These are phyloP conservation scores for Apiotrichum laibachii DNA, from an alignment of 1,284 basidiomycete genomes.

Conservation along the genomic window DNA sequence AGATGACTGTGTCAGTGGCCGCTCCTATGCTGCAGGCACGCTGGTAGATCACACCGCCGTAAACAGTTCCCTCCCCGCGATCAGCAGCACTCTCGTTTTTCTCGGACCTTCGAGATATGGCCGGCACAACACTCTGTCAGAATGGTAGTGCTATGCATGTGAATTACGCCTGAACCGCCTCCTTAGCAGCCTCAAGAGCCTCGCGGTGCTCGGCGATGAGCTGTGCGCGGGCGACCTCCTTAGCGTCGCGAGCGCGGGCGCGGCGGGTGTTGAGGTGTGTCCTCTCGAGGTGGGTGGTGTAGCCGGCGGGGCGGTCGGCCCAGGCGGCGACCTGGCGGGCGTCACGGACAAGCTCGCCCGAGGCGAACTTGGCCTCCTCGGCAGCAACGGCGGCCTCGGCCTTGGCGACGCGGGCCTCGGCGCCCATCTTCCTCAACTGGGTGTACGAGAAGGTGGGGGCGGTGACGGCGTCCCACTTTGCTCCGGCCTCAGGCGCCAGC, in stretches of 20 bases:
- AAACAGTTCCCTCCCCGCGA: no score
- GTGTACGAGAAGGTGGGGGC: not conserved
- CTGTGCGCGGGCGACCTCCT: slow-evolving; percentile 26
- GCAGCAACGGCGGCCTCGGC: slow-evolving; percentile 3
- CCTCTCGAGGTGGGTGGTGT: slow-evolving; percentile 36
- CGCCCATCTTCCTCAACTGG: slow-evolving; percentile 2
- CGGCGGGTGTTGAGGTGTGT: slow-evolving; percentile 37
- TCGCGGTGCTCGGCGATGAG: slow-evolving; percentile 8
- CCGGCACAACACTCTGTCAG: not conserved
- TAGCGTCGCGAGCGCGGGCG: slow-evolving; percentile 22
- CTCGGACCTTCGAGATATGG: no score
- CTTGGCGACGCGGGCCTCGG: not conserved
- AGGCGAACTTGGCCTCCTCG: slow-evolving; percentile 1
- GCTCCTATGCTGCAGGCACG: no score
- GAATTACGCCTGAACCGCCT: slow-evolving; percentile 1
- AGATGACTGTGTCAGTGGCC: no score
- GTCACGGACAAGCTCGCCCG: slow-evolving; percentile 15
- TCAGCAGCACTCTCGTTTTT: no score
- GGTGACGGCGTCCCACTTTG: not conserved
- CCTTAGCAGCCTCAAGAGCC: slow-evolving; percentile 4
- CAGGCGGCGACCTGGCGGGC: slow-evolving; percentile 31
- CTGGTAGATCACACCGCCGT: no score
- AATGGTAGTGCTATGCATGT: slow-evolving; percentile 8
- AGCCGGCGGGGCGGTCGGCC: slow-evolving; percentile 29
- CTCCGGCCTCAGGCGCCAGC: slow-evolving; percentile 3